A percentile compares a stretch with the other conserved stretches of the same genome.
These are phyloP conservation scores for Cutaneotrichosporon arboriforme DNA, from an alignment of 1,284 basidiomycete genomes.

Conservation along the genomic window DNA sequence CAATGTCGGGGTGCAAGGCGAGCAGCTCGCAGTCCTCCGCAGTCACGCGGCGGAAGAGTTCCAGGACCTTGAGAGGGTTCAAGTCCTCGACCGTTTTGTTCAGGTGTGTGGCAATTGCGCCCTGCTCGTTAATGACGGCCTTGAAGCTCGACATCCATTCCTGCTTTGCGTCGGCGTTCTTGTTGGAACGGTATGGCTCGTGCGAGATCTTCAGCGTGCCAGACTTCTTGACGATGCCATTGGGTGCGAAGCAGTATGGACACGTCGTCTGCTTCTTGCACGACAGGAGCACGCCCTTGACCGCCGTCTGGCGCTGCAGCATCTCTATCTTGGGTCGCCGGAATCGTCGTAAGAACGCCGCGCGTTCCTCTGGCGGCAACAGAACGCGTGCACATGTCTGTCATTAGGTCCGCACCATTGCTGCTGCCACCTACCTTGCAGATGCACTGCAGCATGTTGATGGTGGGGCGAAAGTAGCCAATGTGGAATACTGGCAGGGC, in stretches of 20 bases:
- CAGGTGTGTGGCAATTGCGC: conserved; percentile 77
- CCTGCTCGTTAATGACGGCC: conserved; percentile 77
- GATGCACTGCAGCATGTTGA: conserved; percentile 88
- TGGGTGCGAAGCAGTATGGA: conserved; percentile 86
- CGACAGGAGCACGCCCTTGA: conserved; percentile 81
- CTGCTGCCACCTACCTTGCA: conserved; percentile 77
- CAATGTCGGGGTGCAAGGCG: conserved; percentile 80
- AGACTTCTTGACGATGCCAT: conserved; percentile 95
- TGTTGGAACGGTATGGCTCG: conserved; percentile 95
- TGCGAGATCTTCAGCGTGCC: conserved; percentile 94
- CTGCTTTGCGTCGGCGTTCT: conserved; percentile 82
- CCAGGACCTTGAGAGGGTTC: conserved; percentile 88
- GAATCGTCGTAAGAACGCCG: conserved; percentile 79
- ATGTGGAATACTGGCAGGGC: conserved; percentile 96
- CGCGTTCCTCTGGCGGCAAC: conserved; percentile 81
- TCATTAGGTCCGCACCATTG: not conserved
- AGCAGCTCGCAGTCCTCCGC: conserved; percentile 96
- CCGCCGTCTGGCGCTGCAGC: conserved; percentile 76
- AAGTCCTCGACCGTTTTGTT: conserved; percentile 90
- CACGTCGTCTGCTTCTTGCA: conserved; percentile 91
- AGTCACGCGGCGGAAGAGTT: conserved; percentile 87
- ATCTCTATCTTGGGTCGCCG: conserved; percentile 88
- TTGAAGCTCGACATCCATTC: conserved; percentile 81
- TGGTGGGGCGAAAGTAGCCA: conserved; percentile 94
- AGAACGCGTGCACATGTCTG: conserved; percentile 92